Evolutionary conservation across 257 asterid species (phyloP), one percentile per base, ranked within the genome.

Genomic region (Solanum okadae): DNA sequence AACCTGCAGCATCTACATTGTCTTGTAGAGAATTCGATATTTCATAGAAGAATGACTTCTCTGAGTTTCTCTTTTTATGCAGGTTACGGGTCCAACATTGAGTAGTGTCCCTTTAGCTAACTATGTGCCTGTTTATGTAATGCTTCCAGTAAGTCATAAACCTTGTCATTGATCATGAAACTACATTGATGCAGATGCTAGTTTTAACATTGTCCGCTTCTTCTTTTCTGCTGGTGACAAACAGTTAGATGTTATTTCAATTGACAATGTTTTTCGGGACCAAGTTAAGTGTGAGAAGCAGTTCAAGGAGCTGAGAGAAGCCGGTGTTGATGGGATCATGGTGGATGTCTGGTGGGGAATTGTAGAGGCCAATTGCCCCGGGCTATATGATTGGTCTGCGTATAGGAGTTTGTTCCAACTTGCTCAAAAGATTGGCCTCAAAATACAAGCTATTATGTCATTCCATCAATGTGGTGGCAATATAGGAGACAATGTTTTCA

Each of bases 281-380:
- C 90, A 87, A 83, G 90, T 76, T 6, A 94, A 93, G 90, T 67
- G 93, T n/a, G 94, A 91, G 91, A 89, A 92, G 91, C 96, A 94
- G 89, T 93, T 96, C 61, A 91, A 78, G 68, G 88, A 92, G 86
- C 93, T 96, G 12, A 90, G 86, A 31, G 89, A 88, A 33, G 98
- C 93, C 7, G 98, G 91, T 20, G 94, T 94, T 2, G 99, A 96
- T 75, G 98, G 99, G 25, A 92, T 96, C 34, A 96, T 95, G 99
- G 98, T 96, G 75, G 99, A 96, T 85, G 96, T 96, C 29, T 94
- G 99, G 98, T 95, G 99, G 98, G 98, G 99, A 10, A 92, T 95
- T 6, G 87, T 93, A 15, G 99, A 96, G 87, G 89, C 91, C 83
- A 87, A 90, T 81, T 96, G 92, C 7, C 96, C 98, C 2, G 92